Percentiles rank a stretch among this genome's conserved stretches.
Evolutionary conservation across 495 filamentous ascomycete species (phyloP).

Genomic region (Penicillium coffeae): DNA sequence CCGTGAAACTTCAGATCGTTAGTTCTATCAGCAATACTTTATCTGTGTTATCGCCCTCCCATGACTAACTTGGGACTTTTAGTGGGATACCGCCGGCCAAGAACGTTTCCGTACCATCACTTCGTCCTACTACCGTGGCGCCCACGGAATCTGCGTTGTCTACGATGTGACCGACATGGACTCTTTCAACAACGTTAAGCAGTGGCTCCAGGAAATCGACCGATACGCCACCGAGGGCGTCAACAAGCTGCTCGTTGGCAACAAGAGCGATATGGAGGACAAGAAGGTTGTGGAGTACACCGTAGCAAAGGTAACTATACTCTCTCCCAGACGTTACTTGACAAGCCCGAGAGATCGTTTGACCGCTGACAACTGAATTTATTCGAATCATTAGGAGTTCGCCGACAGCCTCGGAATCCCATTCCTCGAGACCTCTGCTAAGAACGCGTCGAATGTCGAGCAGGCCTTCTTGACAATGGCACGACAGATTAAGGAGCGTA

Average conservation of each 20-base stretch:
- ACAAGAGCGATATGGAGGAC: constrained; percentile 99
- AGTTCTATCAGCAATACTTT: constrained; percentile 24
- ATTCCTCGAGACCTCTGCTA: constrained; percentile 98
- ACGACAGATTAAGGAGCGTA: constrained; percentile 98
- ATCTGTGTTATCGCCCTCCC: neutral
- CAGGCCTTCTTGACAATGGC: constrained; percentile 99
- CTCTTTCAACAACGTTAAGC: constrained; percentile 99
- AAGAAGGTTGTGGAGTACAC: constrained; percentile 99
- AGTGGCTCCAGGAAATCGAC: constrained; percentile 99
- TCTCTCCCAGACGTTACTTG: too few relatives aligned
- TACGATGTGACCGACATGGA: constrained; percentile 99
- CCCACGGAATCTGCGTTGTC: constrained; percentile 98
- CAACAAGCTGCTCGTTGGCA: constrained; percentile 97
- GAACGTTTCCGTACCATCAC: constrained; percentile 99
- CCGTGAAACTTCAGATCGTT: constrained; percentile 99
- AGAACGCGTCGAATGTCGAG: constrained; percentile 99
- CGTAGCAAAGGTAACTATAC: constrained; percentile 95
- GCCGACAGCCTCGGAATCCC: constrained; percentile 98
- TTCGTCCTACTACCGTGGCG: constrained; percentile 97
- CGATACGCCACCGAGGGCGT: constrained; percentile 98
- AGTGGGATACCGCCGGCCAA: constrained; percentile 99
- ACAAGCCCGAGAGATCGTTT: too few relatives aligned
- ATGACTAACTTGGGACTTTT: constrained; percentile 13
- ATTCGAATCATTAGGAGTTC: constrained; percentile 85
- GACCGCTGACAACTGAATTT: too few relatives aligned